These are phyloP conservation scores for Candida anglica DNA, from an alignment of 805 yeast genomes.

Conservation along the genomic window DNA sequence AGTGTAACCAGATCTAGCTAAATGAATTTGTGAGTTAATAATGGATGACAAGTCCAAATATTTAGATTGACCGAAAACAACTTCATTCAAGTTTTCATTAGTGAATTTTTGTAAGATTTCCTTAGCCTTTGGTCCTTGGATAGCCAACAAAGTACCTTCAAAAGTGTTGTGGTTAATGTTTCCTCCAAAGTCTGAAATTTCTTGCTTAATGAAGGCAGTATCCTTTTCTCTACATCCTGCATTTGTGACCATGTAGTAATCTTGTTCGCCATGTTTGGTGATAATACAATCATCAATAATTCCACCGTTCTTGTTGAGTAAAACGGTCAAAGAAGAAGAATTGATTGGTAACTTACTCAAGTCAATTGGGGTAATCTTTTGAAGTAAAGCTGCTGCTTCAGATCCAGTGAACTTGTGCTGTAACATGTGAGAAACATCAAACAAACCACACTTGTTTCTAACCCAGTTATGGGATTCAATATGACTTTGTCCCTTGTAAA, in stretches of 20 bases:
- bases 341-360: constrained; percentile 52
- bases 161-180: constrained; percentile 43
- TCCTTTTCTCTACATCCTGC: constrained; percentile 93
- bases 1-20: constrained; percentile 96
- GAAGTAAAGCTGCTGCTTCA: constrained; percentile 62
- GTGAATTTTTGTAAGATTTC: constrained; percentile 62
- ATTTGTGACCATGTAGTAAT: constrained; percentile 87
- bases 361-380: constrained; percentile 87
- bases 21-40: constrained; percentile 51
- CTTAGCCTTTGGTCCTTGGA: constrained; percentile 91
- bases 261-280: constrained; percentile 74
- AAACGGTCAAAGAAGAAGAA: constrained; percentile 71
- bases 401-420: constrained; percentile 79
- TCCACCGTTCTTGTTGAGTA: constrained; percentile 69
- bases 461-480: constrained; percentile 96
- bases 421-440: constrained; percentile 97
- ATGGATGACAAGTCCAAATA: constrained; percentile 42
- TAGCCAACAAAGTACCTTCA: constrained; percentile 76
- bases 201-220: constrained; percentile 53
- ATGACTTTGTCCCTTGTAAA: constrained; percentile 81
- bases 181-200: constrained; percentile 34
- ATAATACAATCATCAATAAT: constrained; percentile 92
- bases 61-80: constrained; percentile 72
- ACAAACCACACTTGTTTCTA: constrained; percentile 79
- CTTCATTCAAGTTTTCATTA: constrained; percentile 48